Evolutionary conservation across 2,329 filamentous ascomycete species (phyloP).

Genomic region (Ophiostoma perfectum): DNA sequence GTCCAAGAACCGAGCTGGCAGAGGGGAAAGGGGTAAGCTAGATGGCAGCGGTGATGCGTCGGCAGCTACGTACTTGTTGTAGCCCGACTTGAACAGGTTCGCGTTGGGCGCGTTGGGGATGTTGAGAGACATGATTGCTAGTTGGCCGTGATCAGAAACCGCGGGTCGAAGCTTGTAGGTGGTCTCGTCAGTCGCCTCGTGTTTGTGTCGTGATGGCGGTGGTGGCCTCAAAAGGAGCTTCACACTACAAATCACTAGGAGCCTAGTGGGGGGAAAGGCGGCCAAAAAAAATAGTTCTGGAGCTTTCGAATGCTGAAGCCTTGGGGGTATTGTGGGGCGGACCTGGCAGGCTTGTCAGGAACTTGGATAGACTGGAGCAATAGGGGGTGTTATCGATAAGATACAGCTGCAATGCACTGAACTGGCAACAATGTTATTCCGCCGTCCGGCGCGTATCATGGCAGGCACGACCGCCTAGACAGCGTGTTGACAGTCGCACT

Average conservation of each 20-base stretch:
- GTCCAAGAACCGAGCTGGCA: neutral
- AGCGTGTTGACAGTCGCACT: neutral
- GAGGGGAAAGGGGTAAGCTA: slow-evolving; percentile 28
- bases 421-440: slow-evolving; percentile 24
- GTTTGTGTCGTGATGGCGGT: slow-evolving; percentile 14
- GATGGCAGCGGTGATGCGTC: neutral
- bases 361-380: neutral
- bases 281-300: slow-evolving; percentile 24
- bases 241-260: slow-evolving; percentile 5
- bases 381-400: slow-evolving; percentile 14
- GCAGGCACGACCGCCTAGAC: neutral
- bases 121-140: slow-evolving; percentile 75
- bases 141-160: slow-evolving; percentile 12
- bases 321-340: slow-evolving; percentile 17
- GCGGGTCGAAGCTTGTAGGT: slow-evolving; percentile 3
- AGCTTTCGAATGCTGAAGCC: slow-evolving; percentile 23
- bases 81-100: slow-evolving; percentile 91
- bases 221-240: slow-evolving; percentile 19
- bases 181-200: slow-evolving; percentile 10
- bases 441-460: slow-evolving; percentile 19
- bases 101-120: slow-evolving; percentile 92
- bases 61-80: slow-evolving; percentile 70
- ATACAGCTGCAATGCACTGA: neutral
- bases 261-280: slow-evolving; percentile 18
- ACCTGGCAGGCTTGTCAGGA: neutral